Base-by-base conservation (phyloP, 1,284 basidiomycete species). In the Sparassis latifolia region DNA sequence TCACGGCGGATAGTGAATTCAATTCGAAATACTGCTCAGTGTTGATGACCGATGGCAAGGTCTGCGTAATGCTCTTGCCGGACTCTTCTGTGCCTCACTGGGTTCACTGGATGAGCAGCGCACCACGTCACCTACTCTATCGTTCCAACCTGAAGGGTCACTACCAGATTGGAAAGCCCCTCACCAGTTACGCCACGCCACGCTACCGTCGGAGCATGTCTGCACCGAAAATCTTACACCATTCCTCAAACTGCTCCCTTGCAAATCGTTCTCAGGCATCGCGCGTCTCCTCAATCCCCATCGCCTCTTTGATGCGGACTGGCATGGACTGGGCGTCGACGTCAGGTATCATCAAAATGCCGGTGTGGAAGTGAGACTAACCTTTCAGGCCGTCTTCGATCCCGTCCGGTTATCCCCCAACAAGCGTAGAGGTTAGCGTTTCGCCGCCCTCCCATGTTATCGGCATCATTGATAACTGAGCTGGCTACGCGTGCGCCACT, bases 211-310 rank as follows among this genome's bases (percentile, higher is more conserved):
- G 5, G 89, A 93, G 62, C 77, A 86, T 55, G 88, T 97, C n/a
- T 99, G 96, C 65, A 99, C 96, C 2, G 97, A 99, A 65, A 98
- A 98, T 66, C 72, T 99, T 4, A 96, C 95, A 0, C 96, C 97
- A 0, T 95, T 98, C 69, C 77, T 98, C 50, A 93, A 95, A 62
- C 82, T 98, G 4, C 73, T 99, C 2, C 96, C 97, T 0, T 98
- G 95, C 76, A 92, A 96, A 65, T 82, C 88, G 2, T 72, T 79
- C n/a, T 92, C 92, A 0, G 96, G 96, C 7, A 77, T 98, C n/a
- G 90, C 92, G 0, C 75, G 72, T 5, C 74, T 98, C 2, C 74
- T 98, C 40, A 90, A 95, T 60, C 88, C 93, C 0, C 92, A 97
- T 58, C 77, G 77, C 3, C 69, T 96, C 3, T 94, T 97, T 59